A percentile compares a stretch with the other conserved stretches of the same genome.
These are phyloP conservation scores for Ascobolus immersus DNA, from an alignment of 495 filamentous ascomycete species.

Conservation along the genomic window DNA sequence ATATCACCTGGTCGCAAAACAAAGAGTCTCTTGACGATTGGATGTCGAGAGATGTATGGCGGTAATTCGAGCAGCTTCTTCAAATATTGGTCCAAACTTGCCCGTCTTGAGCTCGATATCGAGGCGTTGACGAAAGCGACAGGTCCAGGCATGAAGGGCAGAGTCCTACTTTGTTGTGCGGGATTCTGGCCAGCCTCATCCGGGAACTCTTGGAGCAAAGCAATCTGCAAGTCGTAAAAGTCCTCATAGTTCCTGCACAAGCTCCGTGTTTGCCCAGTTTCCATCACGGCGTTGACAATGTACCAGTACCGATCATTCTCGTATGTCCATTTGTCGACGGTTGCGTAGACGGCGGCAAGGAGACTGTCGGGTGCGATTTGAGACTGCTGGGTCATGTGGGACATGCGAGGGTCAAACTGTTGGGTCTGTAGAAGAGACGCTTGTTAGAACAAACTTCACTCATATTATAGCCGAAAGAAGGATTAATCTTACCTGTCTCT, in stretches of 20 bases:
- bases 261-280: conserved; percentile 80
- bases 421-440: conserved; percentile 17
- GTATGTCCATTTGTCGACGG: conserved; percentile 82
- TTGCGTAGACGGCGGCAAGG: conserved; percentile 42
- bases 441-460: not conserved
- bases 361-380: conserved; percentile 3
- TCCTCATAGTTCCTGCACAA: conserved; percentile 86
- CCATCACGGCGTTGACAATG: conserved; percentile 73
- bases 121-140: conserved; percentile 95
- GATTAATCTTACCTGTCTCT: not conserved
- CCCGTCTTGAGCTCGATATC: conserved; percentile 75
- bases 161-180: conserved; percentile 46
- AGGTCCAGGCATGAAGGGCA: conserved; percentile 97
- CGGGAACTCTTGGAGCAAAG: conserved; percentile 77
- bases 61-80: conserved; percentile 68
- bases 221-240: conserved; percentile 97
- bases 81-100: conserved; percentile 83
- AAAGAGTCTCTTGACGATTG: conserved; percentile 69
- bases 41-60: conserved; percentile 55
- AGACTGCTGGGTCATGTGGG: conserved; percentile 12
- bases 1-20: conserved; percentile 74
- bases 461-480: not conserved
- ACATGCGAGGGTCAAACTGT: conserved; percentile 21
- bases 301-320: conserved; percentile 98
- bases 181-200: conserved; percentile 58